Percentiles rank a stretch among this genome's conserved stretches.
Evolutionary conservation across 1,284 basidiomycete genomes (phyloP).

Genomic region (Moniliella sp.): DNA sequence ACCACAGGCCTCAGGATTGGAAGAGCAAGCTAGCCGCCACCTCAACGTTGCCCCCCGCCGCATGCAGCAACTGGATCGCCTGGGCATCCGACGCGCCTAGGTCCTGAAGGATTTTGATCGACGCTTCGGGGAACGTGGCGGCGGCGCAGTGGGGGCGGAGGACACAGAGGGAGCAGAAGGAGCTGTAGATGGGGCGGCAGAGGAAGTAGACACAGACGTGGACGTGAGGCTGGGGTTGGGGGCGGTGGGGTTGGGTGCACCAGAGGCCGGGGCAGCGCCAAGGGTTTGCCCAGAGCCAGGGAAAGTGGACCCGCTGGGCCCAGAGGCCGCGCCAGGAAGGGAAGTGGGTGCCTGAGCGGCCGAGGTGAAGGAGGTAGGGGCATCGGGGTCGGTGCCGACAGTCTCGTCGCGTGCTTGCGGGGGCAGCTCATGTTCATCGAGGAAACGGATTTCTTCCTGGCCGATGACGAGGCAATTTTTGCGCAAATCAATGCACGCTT

Average conservation of each 20-base stretch:
- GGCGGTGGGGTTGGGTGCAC: slow-evolving; percentile 18
- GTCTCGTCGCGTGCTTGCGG: slow-evolving; percentile 5
- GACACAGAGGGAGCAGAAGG: too few relatives aligned
- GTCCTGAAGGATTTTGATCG: slow-evolving; percentile 39
- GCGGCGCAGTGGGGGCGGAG: too few relatives aligned
- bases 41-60: slow-evolving; percentile 64
- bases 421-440: slow-evolving; percentile 68
- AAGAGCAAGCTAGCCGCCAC: slow-evolving; percentile 71
- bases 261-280: slow-evolving; percentile 1
- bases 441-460: slow-evolving; percentile 61
- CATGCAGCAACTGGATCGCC: slow-evolving; percentile 54
- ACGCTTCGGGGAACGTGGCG: slow-evolving; percentile 17
- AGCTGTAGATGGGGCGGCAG: too few relatives aligned
- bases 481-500: slow-evolving; percentile 76
- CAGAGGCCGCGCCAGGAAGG: too few relatives aligned
- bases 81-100: slow-evolving; percentile 50
- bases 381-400: slow-evolving; percentile 27
- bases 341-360: too few relatives aligned
- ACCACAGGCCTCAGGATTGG: too few relatives aligned
- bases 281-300: not conserved
- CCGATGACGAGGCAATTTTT: slow-evolving; percentile 72
- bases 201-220: too few relatives aligned
- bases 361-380: too few relatives aligned
- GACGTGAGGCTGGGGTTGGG: too few relatives aligned
- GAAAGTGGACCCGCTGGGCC: too few relatives aligned